Base-by-base conservation (phyloP, 306 rosid species). In the Gastrolobium villosum region DNA sequence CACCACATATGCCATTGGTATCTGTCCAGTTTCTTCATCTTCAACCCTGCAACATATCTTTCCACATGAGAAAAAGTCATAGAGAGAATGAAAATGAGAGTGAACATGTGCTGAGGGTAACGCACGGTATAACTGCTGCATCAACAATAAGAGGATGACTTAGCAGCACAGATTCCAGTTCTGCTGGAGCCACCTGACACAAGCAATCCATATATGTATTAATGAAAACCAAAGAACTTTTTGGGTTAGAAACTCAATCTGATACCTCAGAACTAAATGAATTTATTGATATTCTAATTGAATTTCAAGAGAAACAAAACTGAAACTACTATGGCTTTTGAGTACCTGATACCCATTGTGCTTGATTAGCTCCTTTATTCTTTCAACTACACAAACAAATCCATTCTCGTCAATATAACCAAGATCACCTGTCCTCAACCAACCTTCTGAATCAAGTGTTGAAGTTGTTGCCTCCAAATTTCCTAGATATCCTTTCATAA, bases 141-240 rank as follows among this genome's bases (percentile, higher is more conserved):
- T 94, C 99, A 34, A 90, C 74, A 89, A 94, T 89, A 26, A 79
- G 75, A 3, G 97, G 84, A 76, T 94, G 98, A 56, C 94, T 86
- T 70, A 94, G 70, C 71, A 94, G 90, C 62, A 94, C 35, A 15
- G 98, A 90, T 77, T 94, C 97, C 74, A 94, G 81, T 74, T 94
- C 98, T 76, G 98, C 97, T 10, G 97, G 98, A 83, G 98, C 98
- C 57, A 94, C 94, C 96, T 93, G 85, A 59, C 61, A 87, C 39
- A 30, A 80, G 62, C 50, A 66, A 35, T 36, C 13, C 80, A 70
- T 35, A 8, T 0, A 63, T 9, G 70, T 30, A 65, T 72, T 8
- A 65, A 3, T 30, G 44, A 59, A 44, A 78, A 56, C 31, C 10
- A 5, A 69, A 69, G 9, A 50, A 28, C 1, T 41, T 43, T 55